Evolutionary conservation across 1,139 yeast species (phyloP).

Genomic region (Debaryomyces sp.): DNA sequence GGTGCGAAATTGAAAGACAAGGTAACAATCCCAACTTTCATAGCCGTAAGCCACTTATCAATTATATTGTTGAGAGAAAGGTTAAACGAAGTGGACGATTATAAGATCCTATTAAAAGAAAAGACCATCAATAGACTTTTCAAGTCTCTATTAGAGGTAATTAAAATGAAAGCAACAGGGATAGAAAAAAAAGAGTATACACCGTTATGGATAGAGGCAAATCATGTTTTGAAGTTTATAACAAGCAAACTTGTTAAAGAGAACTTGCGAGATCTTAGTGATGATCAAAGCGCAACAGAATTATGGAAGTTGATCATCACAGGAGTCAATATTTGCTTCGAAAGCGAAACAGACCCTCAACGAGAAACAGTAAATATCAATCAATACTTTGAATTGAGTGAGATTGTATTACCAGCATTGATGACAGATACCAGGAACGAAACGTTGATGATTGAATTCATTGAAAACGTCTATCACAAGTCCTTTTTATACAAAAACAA

Average conservation of each 20-base stretch:
- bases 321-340: slow-evolving; percentile 45
- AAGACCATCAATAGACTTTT: slow-evolving; percentile 41
- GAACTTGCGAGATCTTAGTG: slow-evolving; percentile 18
- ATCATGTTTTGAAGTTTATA: slow-evolving; percentile 30
- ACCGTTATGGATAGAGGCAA: slow-evolving; percentile 50
- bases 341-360: slow-evolving; percentile 25
- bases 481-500: slow-evolving; percentile 41
- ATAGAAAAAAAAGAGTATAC: slow-evolving; percentile 20
- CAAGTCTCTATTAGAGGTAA: slow-evolving; percentile 27
- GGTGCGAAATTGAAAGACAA: slow-evolving; percentile 29
- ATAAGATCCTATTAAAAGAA: slow-evolving; percentile 43
- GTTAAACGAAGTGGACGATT: slow-evolving; percentile 32
- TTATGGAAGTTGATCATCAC: slow-evolving; percentile 51
- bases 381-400: slow-evolving; percentile 48
- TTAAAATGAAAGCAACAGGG: slow-evolving; percentile 40
- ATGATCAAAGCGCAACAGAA: slow-evolving; percentile 20
- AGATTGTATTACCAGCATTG: slow-evolving; percentile 43
- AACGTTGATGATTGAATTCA: slow-evolving; percentile 41
- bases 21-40: slow-evolving; percentile 65
- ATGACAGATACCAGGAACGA: slow-evolving; percentile 26
- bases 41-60: slow-evolving; percentile 60
- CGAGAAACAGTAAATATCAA: slow-evolving; percentile 53
- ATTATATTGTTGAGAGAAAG: slow-evolving; percentile 43
- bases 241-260: slow-evolving; percentile 22
- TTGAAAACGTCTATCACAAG: slow-evolving; percentile 35